Conservation (phyloP, 2,329 filamentous ascomycete genomes). For the Calonectria pteridis region DNA sequence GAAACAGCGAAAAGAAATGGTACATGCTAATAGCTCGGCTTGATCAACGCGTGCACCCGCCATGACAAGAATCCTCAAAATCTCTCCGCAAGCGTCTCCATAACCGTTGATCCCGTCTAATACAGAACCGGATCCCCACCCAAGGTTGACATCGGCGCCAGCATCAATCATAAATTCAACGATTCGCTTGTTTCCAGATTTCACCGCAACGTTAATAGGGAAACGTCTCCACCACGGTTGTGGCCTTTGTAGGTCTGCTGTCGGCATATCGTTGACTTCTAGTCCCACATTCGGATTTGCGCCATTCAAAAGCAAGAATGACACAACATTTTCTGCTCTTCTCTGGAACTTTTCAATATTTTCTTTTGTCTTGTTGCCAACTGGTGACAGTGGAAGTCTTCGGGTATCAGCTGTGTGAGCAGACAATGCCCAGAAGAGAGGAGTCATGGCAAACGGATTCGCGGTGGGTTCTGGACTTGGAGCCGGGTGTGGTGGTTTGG, state of each 20-base stretch:
- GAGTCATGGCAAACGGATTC: not conserved
- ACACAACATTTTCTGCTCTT: not conserved
- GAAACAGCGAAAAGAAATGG: not conserved
- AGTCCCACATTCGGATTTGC: not conserved
- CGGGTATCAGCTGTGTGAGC: not conserved
- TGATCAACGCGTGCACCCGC: not conserved
- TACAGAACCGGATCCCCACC: not conserved
- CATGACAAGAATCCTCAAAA: not conserved
- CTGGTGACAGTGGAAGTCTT: too few relatives aligned
- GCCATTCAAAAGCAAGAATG: not conserved
- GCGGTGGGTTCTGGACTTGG: too few relatives aligned
- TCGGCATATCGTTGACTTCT: not conserved
- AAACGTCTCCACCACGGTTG: not conserved
- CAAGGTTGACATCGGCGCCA: not conserved
- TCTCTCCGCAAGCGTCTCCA: too few relatives aligned
- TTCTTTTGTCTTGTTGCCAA: not conserved
- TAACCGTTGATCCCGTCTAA: too few relatives aligned
- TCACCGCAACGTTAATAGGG: not conserved
- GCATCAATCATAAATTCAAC: not conserved
- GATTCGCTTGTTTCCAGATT: not conserved
- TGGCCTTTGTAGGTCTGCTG: not conserved
- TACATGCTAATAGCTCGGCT: not conserved
- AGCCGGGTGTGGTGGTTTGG: not conserved
- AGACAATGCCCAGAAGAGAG: not conserved
- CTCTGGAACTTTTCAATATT: not conserved